Evolutionary conservation across 1,139 yeast genomes (phyloP), one percentile per base, ranked within the genome.

Genomic region (Taphrina communis): DNA sequence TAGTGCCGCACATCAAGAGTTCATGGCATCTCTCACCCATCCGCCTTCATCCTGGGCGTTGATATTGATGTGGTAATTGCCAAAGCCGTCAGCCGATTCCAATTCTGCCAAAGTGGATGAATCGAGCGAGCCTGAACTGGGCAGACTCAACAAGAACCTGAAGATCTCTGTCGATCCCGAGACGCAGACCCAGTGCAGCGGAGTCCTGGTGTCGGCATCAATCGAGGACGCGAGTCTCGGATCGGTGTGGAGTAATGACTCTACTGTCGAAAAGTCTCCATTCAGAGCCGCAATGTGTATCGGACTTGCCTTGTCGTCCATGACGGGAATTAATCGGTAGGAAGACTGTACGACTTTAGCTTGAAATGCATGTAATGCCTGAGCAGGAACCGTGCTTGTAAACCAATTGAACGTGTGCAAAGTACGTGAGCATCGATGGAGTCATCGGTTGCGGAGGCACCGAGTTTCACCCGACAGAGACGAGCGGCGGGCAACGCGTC

Each of bases 141-240:
- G 75, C 72, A 61, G 73, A 72, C 65, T 78, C 36, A 88, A 76
- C 14, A 89, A 78, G 55, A 80, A 77, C 52, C 84, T 78, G 0
- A 86, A 87, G 38, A 89, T 80, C 42, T 84, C 86, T 11, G 78
- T 74, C 71, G 87, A 83, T 69, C 86, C 85, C 73, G 82, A 82
- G 0, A 96, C 86, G 48, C 88, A 85, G 0, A 97, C 97, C 97
- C 97, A 93, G 76, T 90, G 96, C 65, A 93, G 79, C 3, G 97
- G 89, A 1, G 90, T 87, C 72, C 98, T 83, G 2, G 56, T 50
- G 42, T 65, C 68, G 14, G 21, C 52, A 31, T 65, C 68, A 31
- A 46, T 19, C 12, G 46, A 38, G 31, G 35, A 9, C 5, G 61
- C 57, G 14, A 65, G 50, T 9, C 38, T 51, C 31, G 55, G 58